These are phyloP conservation scores for Aciculosporium take DNA, from an alignment of 2,329 filamentous ascomycete species.

Conservation along the genomic window DNA sequence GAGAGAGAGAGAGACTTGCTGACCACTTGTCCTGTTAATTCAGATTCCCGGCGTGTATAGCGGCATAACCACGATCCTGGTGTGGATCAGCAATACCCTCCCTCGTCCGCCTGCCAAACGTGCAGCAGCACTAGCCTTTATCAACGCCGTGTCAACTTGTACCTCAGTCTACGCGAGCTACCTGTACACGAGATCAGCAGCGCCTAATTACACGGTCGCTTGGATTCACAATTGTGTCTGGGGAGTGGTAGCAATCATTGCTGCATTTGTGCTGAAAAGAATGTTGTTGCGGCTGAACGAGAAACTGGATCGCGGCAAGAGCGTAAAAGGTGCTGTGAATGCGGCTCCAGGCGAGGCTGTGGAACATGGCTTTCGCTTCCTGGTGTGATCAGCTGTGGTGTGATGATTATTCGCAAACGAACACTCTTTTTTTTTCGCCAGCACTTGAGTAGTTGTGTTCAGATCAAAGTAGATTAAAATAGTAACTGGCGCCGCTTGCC, in stretches of 20 bases:
- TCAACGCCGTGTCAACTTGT: constrained; percentile 46
- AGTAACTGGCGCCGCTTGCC: not conserved
- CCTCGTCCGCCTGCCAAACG: constrained; percentile 64
- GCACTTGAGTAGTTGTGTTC: no score
- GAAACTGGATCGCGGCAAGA: constrained; percentile 51
- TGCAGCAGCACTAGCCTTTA: constrained; percentile 53
- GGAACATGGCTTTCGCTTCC: constrained; percentile 51
- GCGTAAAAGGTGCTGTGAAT: constrained; percentile 39
- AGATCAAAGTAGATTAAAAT: no score
- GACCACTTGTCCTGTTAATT: not conserved
- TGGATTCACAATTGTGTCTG: constrained; percentile 57
- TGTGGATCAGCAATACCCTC: constrained; percentile 65
- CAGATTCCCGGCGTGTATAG: constrained; percentile 45
- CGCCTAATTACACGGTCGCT: constrained; percentile 35
- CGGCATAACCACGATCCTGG: constrained; percentile 51
- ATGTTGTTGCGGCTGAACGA: constrained; percentile 53
- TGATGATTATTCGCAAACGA: no score
- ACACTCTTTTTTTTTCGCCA: no score
- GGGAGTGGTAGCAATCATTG: constrained; percentile 46
- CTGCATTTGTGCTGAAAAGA: constrained; percentile 46
- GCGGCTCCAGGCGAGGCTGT: constrained; percentile 38
- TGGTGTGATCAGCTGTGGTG: constrained; percentile 26
- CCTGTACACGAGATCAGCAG: constrained; percentile 43
- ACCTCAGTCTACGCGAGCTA: constrained; percentile 57
- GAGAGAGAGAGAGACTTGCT: no score